These are phyloP conservation scores for Spergularia azorica DNA, from an alignment of 179 eudicot species.

Conservation along the genomic window DNA sequence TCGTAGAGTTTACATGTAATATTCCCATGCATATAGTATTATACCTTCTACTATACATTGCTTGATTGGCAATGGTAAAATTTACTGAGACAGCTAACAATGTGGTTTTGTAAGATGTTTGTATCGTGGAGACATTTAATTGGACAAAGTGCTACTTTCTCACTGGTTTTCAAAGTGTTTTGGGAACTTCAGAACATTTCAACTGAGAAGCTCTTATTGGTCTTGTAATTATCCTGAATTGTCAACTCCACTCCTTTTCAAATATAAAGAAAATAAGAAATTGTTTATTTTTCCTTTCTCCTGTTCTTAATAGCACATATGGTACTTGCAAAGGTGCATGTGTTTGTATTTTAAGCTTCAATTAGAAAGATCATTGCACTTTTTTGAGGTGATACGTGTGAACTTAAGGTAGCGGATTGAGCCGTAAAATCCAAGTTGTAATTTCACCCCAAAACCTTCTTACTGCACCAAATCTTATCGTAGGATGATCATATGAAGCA, in stretches of 20 bases:
- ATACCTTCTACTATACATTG: background rate
- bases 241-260: slow-evolving; percentile 17
- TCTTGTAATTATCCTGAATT: slow-evolving; percentile 2
- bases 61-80: slow-evolving; percentile 13
- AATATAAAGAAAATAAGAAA: background rate
- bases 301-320: background rate
- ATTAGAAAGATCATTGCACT: background rate
- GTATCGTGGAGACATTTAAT: slow-evolving; percentile 28
- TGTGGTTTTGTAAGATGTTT: slow-evolving; percentile 10
- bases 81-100: slow-evolving; percentile 9
- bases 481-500: no score
- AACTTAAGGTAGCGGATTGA: no score
- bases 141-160: slow-evolving; percentile 21
- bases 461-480: no score
- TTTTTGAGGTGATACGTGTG: no score
- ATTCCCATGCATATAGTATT: slow-evolving; percentile 19
- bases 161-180: background rate
- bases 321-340: background rate
- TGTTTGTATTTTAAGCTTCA: background rate
- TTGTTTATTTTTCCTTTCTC: background rate
- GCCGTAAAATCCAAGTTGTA: no score
- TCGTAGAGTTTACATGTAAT: slow-evolving; percentile 14
- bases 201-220: slow-evolving; percentile 10
- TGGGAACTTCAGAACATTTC: slow-evolving; percentile 12
- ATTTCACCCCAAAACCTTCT: no score